Percentiles rank a stretch among this genome's conserved stretches.
phyloP scores from a whole-genome alignment of 2,329 filamentous ascomycete genomes.

The Paracoccidioides brasiliensis region DNA sequence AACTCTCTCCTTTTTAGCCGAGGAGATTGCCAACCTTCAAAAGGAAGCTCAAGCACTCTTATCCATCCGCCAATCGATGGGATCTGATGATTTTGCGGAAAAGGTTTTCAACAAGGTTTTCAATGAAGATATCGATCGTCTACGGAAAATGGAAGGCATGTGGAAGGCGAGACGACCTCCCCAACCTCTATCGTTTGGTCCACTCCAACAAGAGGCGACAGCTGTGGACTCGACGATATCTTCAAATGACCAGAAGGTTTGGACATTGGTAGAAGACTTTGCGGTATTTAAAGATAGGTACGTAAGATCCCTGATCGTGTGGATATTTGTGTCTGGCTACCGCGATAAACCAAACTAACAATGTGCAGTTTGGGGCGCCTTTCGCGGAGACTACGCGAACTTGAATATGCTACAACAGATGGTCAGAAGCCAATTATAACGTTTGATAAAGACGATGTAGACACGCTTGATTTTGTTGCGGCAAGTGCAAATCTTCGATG shows the following conservation, averaged over 20 bases:
- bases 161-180: conserved; percentile 77
- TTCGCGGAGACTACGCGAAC: conserved; percentile 56
- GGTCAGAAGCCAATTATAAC: conserved; percentile 48
- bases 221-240: conserved; percentile 42
- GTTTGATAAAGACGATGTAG: conserved; percentile 94
- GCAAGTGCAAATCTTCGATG: conserved; percentile 84
- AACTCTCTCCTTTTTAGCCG: conserved; percentile 32
- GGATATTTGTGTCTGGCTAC: not conserved
- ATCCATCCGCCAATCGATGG: conserved; percentile 68
- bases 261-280: conserved; percentile 75
- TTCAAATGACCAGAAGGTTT: conserved; percentile 58
- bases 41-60: conserved; percentile 74
- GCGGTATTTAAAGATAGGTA: conserved; percentile 69
- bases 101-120: conserved; percentile 92
- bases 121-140: conserved; percentile 64
- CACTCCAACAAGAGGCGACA: conserved; percentile 41
- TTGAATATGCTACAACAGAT: conserved; percentile 41
- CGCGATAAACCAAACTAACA: conserved; percentile 13
- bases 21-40: conserved; percentile 78
- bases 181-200: conserved; percentile 56
- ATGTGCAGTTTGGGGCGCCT: conserved; percentile 52
- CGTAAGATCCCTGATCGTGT: not conserved
- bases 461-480: conserved; percentile 89
- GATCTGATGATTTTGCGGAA: conserved; percentile 60
- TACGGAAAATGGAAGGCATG: conserved; percentile 86